A percentile compares a stretch with the other conserved stretches of the same genome.
phyloP scores from a whole-genome alignment of 192 early-diverging fungal genomes.

The Entomortierella parvispora region DNA sequence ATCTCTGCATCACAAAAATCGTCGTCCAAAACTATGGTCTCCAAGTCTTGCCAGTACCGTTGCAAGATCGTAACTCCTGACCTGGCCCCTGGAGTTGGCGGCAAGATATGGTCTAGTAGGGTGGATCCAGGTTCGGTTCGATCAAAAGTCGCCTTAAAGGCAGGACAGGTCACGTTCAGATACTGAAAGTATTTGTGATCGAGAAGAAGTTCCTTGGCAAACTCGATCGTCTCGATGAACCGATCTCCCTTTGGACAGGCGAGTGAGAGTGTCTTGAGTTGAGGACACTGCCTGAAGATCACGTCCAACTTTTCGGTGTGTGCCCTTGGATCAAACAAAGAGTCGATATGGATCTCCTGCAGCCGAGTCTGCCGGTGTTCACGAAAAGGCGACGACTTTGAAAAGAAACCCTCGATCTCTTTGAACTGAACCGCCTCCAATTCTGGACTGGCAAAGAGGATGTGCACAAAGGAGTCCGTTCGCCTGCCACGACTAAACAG shows the following conservation, averaged over 20 bases:
- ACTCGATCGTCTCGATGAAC: conserved; percentile 8
- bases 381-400: conserved; percentile 1
- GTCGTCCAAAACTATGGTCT: conserved; percentile 1
- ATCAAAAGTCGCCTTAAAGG: conserved; percentile 13
- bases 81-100: background rate
- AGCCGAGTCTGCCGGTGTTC: background rate
- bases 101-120: background rate
- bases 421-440: background rate
- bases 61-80: background rate
- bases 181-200: background rate
- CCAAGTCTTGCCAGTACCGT: background rate
- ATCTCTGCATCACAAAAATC: conserved; percentile 1
- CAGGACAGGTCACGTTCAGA: conserved; percentile 3
- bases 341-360: conserved; percentile 8
- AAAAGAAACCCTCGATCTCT: background rate
- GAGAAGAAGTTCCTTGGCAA: background rate
- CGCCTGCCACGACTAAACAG: conserved; percentile 4
- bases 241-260: background rate
- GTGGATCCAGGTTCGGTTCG: conserved; percentile 1
- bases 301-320: conserved; percentile 2
- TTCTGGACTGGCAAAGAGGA: background rate
- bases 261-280: background rate
- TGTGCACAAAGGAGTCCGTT: background rate
- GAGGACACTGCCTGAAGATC: conserved; percentile 4
- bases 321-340: conserved; percentile 8